Base-by-base conservation (phyloP, 129 eudicot species). In the Flaveria trinervia region DNA sequence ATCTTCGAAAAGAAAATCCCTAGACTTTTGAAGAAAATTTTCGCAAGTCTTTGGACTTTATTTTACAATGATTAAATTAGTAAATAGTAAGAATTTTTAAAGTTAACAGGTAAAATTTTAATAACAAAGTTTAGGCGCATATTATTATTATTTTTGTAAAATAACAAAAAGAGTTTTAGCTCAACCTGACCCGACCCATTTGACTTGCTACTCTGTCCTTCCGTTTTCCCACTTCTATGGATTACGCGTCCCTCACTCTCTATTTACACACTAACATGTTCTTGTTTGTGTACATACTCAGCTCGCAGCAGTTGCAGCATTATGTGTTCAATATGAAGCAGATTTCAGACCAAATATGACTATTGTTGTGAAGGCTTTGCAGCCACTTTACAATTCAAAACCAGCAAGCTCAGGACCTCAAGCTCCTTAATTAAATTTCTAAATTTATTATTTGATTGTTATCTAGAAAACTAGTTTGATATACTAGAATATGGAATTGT, bases 241-340 rank as follows among this genome's bases (percentile, higher is more conserved):
- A 54, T 54, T 4, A 22, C 33, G 15, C 9, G 15, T 22, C 65
- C 50, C 2, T n/a, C 16, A 4, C 55, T 9, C 20, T 71, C 14
- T 54, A 8, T 52, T 51, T 71, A 68, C 12, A 41, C 12, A 30
- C 54, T 59, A 15, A 72, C 36, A 56, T 56, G 23, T 65, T 78
- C 2, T 55, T 46, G 57, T 82, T 73, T 67, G 23, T 55, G 30
- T 75, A 6, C 55, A 33, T 73, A 60, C 20, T 41, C 88, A 95
- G 97, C 82, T 95, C 95, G 99, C 91, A 80, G 99, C 99, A 15
- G 97, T 95, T 77, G 99, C 97, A 66, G 97, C 96, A 68, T 86
- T 95, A 13, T 95, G 97, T 72, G 97, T 95, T 75, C 99, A 95
- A 71, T 91, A 95, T 28, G 99, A 95, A 74, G 97, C 99, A 48